These are phyloP conservation scores for Ananas comosus DNA, from an alignment of 176 grass and related monocot genomes.

Conservation along the genomic window DNA sequence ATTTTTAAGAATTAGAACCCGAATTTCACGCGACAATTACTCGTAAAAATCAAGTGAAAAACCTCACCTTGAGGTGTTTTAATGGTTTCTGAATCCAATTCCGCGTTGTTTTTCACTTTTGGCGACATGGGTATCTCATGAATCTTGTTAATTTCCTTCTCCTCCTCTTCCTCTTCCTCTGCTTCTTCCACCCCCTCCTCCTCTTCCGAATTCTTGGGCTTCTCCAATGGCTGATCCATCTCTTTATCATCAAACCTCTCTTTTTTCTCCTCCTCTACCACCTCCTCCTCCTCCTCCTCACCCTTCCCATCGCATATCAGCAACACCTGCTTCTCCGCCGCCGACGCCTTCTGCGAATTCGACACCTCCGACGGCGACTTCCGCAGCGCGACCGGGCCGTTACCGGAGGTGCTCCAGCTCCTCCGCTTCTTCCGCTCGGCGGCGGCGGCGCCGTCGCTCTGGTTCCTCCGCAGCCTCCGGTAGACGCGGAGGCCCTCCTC, in stretches of 20 bases:
- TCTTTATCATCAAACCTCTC: conserved; percentile 39
- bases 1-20: conserved; percentile 1
- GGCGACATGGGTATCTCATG: background rate
- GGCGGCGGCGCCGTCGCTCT: conserved; percentile 29
- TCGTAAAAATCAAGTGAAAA: background rate
- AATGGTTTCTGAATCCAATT: conserved; percentile 17
- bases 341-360: conserved; percentile 21
- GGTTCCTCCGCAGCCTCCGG: conserved; percentile 60
- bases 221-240: conserved; percentile 22
- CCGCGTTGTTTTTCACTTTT: conserved; percentile 7
- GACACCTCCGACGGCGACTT: conserved; percentile 45
- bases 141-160: conserved; percentile 22
- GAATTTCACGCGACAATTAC: background rate
- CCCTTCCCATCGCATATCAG: too few relatives aligned
- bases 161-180: conserved; percentile 31
- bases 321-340: background rate
- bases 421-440: conserved; percentile 52
- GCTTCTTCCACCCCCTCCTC: conserved; percentile 29
- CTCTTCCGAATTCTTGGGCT: conserved; percentile 19
- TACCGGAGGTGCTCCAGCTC: conserved; percentile 45
- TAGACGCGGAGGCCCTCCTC: conserved; percentile 59
- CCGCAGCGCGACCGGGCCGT: conserved; percentile 30
- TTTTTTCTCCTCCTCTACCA: conserved; percentile 32
- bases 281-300: conserved; percentile 27
- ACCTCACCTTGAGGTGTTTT: conserved; percentile 34